Conservation (phyloP, 208 protist species). For the Acanthamoeba healyi region DNA sequence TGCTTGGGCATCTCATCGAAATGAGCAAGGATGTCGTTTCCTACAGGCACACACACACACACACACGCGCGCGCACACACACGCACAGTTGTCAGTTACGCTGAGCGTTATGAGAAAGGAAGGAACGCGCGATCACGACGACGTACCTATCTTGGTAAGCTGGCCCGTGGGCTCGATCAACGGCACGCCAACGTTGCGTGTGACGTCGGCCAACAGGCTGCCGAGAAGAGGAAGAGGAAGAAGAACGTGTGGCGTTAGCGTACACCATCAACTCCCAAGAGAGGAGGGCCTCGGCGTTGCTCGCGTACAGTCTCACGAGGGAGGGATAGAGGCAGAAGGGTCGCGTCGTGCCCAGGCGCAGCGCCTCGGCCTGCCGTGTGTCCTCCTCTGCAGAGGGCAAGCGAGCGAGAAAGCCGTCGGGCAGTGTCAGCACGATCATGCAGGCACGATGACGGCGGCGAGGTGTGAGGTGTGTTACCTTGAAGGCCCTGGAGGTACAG, state of each 20-base stretch:
- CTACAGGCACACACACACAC: background rate
- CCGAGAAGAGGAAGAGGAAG: background rate
- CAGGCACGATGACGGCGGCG: too few relatives aligned
- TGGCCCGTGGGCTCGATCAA: background rate
- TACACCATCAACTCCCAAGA: background rate
- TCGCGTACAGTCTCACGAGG: background rate
- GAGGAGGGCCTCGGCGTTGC: background rate
- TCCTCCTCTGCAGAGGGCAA: background rate
- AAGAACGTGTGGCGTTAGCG: background rate
- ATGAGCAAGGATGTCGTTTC: background rate
- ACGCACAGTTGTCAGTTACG: too few relatives aligned
- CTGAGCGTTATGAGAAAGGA: too few relatives aligned
- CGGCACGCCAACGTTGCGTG: background rate
- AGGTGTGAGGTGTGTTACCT: background rate
- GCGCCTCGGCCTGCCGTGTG: background rate
- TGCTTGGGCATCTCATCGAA: background rate
- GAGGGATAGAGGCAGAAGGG: background rate
- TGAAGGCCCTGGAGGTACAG: background rate
- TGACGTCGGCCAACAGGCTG: background rate
- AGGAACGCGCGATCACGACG: background rate
- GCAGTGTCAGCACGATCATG: too few relatives aligned
- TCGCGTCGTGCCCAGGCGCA: background rate
- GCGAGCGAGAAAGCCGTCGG: background rate
- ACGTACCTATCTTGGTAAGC: background rate
- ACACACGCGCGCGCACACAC: too few relatives aligned